A percentile compares a stretch with the other conserved stretches of the same genome.
Conservation (phyloP, 371 early-diverging fungal species). For the Entomophthora muscae region DNA sequence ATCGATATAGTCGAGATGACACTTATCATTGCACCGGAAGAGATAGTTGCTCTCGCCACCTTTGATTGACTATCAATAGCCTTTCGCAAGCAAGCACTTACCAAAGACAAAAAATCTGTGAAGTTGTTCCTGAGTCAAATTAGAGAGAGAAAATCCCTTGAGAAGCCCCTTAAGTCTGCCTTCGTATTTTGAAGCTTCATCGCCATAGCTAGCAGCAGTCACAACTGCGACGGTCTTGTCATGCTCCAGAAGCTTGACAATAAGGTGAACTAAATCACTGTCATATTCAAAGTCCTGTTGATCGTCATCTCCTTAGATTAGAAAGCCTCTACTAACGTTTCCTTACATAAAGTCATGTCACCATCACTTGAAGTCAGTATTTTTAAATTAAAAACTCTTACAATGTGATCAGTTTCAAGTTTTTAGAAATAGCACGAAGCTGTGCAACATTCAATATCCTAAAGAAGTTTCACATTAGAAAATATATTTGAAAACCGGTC, state of each 20-base stretch:
- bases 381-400: conserved; percentile 14
- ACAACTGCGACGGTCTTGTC: conserved; percentile 55
- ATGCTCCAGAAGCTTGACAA: conserved; percentile 34
- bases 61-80: conserved; percentile 5
- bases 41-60: conserved; percentile 65
- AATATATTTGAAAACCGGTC: neutral
- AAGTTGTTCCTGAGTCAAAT: conserved; percentile 23
- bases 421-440: conserved; percentile 26
- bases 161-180: conserved; percentile 47
- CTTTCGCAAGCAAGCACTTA: conserved; percentile 2
- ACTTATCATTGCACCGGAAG: conserved; percentile 34
- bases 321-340: neutral
- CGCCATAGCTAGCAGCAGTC: conserved; percentile 69
- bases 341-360: conserved; percentile 58
- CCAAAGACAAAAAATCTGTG: conserved; percentile 54
- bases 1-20: conserved; percentile 35
- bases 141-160: conserved; percentile 25
- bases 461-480: neutral
- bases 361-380: conserved; percentile 35
- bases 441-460: conserved; percentile 69
- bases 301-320: conserved; percentile 30
- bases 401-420: conserved; percentile 43
- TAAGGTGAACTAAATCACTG: conserved; percentile 32
- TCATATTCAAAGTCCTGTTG: conserved; percentile 54
- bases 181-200: conserved; percentile 45